phyloP scores from a whole-genome alignment of 2,329 filamentous ascomycete genomes.

The Aspergillus sp. region DNA sequence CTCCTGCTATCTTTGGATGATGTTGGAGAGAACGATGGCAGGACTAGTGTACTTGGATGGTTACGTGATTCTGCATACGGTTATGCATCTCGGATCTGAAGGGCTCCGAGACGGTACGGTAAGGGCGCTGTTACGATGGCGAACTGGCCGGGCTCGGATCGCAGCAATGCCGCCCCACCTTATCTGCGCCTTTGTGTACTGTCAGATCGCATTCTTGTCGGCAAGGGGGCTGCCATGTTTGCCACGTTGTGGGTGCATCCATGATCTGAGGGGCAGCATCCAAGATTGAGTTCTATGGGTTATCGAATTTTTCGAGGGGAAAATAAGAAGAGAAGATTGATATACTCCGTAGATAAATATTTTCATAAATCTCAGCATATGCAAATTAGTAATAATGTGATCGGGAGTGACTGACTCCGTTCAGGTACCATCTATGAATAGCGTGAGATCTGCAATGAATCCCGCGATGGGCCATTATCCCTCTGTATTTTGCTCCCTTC shows the following conservation, averaged over 20 bases:
- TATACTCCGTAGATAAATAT: too few relatives aligned
- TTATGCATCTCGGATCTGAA: constrained; percentile 16
- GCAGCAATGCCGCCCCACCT: constrained; percentile 16
- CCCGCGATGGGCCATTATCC: too few relatives aligned
- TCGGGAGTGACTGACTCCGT: background rate
- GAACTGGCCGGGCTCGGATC: constrained; percentile 14
- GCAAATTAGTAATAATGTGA: background rate
- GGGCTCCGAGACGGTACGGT: constrained; percentile 14
- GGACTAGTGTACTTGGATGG: too few relatives aligned
- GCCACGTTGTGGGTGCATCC: constrained; percentile 1
- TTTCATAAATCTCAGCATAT: too few relatives aligned
- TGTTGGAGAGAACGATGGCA: too few relatives aligned
- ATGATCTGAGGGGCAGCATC: background rate
- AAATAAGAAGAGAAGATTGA: too few relatives aligned
- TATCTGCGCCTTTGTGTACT: too few relatives aligned
- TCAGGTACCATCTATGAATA: background rate
- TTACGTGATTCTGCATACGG: constrained; percentile 17
- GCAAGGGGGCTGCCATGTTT: background rate
- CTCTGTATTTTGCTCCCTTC: too few relatives aligned
- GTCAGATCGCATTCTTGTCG: too few relatives aligned
- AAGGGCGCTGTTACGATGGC: background rate
- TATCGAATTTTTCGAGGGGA: too few relatives aligned
- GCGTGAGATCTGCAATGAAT: background rate
- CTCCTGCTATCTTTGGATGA: too few relatives aligned
- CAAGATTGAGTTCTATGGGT: background rate